These are phyloP conservation scores for Aureobasidium uvarum DNA, from an alignment of 2,329 filamentous ascomycete genomes.

Conservation along the genomic window DNA sequence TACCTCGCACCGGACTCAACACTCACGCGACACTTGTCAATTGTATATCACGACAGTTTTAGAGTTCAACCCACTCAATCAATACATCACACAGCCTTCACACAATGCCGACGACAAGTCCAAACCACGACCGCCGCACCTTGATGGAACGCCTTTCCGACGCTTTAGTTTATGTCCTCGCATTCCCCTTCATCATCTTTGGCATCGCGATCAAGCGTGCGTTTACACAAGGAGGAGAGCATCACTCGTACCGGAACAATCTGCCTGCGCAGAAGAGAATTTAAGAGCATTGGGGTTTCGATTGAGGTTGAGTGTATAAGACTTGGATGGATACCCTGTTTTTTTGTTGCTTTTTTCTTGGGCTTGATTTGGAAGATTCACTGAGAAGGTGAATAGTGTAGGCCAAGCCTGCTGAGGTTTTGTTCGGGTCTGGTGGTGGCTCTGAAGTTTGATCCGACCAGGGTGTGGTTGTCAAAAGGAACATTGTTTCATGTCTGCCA, in stretches of 20 bases:
- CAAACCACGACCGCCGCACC: slow-evolving; percentile 21
- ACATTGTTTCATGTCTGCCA: no score
- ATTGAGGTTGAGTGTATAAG: background rate
- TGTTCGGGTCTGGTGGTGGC: no score
- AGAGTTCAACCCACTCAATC: background rate
- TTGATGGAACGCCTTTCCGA: slow-evolving; percentile 29
- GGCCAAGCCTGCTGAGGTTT: background rate
- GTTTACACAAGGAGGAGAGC: slow-evolving; percentile 24
- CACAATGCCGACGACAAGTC: slow-evolving; percentile 17
- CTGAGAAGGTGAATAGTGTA: background rate
- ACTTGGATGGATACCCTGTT: background rate
- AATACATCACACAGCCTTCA: background rate
- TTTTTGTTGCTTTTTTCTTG: background rate
- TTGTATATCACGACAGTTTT: background rate
- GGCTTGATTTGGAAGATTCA: background rate
- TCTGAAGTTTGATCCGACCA: no score
- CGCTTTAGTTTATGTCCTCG: slow-evolving; percentile 30
- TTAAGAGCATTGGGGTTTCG: background rate
- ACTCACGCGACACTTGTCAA: background rate
- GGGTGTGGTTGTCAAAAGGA: no score
- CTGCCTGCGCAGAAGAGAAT: slow-evolving; percentile 29
- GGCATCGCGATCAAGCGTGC: slow-evolving; percentile 29
- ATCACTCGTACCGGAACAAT: slow-evolving; percentile 28
- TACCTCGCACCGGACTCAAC: background rate
- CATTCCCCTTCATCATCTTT: slow-evolving; percentile 31